Evolutionary conservation across 495 filamentous ascomycete species (phyloP).

Genomic region (Parachaetomium inaequale): DNA sequence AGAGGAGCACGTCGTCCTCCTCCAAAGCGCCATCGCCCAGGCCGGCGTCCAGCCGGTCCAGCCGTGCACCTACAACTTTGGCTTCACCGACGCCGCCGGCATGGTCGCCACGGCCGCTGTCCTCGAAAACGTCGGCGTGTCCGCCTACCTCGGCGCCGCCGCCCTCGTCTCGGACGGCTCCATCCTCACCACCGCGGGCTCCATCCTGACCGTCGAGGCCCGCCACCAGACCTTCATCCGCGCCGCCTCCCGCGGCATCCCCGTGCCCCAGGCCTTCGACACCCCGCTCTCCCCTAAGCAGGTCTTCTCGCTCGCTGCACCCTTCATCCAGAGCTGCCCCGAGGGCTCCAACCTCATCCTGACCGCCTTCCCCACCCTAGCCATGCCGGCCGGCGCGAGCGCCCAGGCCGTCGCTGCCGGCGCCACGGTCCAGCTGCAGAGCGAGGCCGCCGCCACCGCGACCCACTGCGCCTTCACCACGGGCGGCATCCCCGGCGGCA

Average conservation of each 20-base stretch:
- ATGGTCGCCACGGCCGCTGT: conserved; percentile 60
- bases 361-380: conserved; percentile 54
- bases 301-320: conserved; percentile 61
- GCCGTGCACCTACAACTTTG: conserved; percentile 61
- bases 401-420: conserved; percentile 45
- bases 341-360: conserved; percentile 54
- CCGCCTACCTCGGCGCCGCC: conserved; percentile 60
- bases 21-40: conserved; percentile 52
- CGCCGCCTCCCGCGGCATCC: conserved; percentile 40
- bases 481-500: conserved; percentile 49
- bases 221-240: conserved; percentile 61
- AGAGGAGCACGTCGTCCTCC: conserved; percentile 53
- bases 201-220: conserved; percentile 59
- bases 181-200: conserved; percentile 55
- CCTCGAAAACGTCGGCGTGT: conserved; percentile 60
- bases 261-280: conserved; percentile 60
- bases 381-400: conserved; percentile 44
- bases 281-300: conserved; percentile 53
- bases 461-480: conserved; percentile 57
- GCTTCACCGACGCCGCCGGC: conserved; percentile 53
- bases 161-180: conserved; percentile 50
- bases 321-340: conserved; percentile 60
- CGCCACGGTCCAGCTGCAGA: conserved; percentile 40
- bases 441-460: conserved; percentile 41
- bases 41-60: conserved; percentile 55